These are phyloP conservation scores for Pistacia integerrima DNA, from an alignment of 345 rosid species.

Conservation along the genomic window DNA sequence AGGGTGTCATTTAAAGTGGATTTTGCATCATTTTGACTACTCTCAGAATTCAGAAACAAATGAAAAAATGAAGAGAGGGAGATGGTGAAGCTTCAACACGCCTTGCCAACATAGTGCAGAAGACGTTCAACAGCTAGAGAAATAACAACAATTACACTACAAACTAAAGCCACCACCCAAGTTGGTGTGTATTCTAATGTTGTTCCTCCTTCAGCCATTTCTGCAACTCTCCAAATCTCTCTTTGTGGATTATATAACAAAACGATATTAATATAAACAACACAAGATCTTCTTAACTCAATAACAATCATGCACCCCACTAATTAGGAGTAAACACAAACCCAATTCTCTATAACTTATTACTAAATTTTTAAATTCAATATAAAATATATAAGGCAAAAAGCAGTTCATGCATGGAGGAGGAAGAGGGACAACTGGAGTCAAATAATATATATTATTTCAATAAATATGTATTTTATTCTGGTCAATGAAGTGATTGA, in stretches of 20 bases:
- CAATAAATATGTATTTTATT: too few relatives aligned
- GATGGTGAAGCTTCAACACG: not conserved
- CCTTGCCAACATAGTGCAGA: constrained; percentile 76
- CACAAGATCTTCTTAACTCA: not conserved
- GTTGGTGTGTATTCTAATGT: constrained; percentile 73
- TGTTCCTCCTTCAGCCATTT: constrained; percentile 63
- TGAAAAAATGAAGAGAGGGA: not conserved
- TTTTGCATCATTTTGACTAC: too few relatives aligned
- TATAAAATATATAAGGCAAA: too few relatives aligned
- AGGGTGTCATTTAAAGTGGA: too few relatives aligned
- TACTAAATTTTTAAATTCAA: too few relatives aligned
- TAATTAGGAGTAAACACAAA: too few relatives aligned
- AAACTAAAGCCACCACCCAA: constrained; percentile 78
- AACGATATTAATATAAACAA: too few relatives aligned
- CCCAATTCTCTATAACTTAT: too few relatives aligned
- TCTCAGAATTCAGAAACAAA: not conserved
- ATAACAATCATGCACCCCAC: not conserved
- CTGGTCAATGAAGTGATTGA: too few relatives aligned
- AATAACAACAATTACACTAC: constrained; percentile 64
- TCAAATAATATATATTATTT: too few relatives aligned
- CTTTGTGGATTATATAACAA: not conserved
- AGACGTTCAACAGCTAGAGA: constrained; percentile 68
- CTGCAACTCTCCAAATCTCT: not conserved
- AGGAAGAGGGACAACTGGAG: too few relatives aligned
- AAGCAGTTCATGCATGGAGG: too few relatives aligned